Conservation (phyloP, 106 monocot genomes). For the Dendrobium officinale region DNA sequence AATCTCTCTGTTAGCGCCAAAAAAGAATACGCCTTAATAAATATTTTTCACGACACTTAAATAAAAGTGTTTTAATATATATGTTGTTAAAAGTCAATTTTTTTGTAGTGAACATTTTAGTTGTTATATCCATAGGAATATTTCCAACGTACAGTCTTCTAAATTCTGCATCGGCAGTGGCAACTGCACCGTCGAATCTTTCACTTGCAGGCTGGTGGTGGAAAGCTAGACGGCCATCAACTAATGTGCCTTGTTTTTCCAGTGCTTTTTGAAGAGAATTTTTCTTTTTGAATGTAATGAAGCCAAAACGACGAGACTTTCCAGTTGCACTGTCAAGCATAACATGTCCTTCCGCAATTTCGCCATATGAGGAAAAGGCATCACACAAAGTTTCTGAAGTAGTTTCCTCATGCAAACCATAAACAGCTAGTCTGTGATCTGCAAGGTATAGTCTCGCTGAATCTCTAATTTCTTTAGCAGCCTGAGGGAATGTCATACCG, state of each 20-base stretch:
- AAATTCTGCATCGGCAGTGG: conserved; percentile 24
- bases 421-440: conserved; percentile 43
- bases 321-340: conserved; percentile 34
- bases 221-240: conserved; percentile 37
- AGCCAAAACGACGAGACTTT: conserved; percentile 48
- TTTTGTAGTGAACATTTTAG: conserved; percentile 3
- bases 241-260: conserved; percentile 31
- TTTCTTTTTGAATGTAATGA: conserved; percentile 36
- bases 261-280: conserved; percentile 36
- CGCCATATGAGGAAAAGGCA: conserved; percentile 33
- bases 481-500: conserved; percentile 27
- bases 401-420: conserved; percentile 35
- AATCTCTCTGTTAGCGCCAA: no score
- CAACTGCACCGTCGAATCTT: conserved; percentile 21
- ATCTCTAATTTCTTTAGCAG: conserved; percentile 44
- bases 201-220: conserved; percentile 38
- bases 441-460: conserved; percentile 32
- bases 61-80: no score
- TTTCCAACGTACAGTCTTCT: conserved; percentile 30
- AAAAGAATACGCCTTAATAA: no score
- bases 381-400: conserved; percentile 49
- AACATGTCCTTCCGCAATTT: conserved; percentile 42
- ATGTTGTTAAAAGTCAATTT: no score
- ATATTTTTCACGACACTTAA: no score
- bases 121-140: conserved; percentile 25